Evolutionary conservation across 192 early-diverging fungal species (phyloP).

Genomic region (Mortierella hygrophila): DNA sequence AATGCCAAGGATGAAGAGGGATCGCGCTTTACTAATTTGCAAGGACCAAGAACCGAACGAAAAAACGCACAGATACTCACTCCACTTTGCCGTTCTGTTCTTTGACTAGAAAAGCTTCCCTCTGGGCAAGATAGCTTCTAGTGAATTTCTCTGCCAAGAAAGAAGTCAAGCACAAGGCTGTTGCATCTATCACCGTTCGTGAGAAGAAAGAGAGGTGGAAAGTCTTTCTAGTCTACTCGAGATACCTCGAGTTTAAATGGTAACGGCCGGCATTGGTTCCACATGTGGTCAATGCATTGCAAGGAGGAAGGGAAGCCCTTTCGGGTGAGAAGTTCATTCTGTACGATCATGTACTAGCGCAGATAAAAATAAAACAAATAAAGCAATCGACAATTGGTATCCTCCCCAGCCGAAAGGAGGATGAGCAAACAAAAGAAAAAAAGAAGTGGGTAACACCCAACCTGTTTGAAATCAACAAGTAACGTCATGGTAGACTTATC

Average conservation of each 20-base stretch:
- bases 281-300: not conserved
- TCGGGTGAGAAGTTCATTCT: not conserved
- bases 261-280: too few species aligned
- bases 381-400: not conserved
- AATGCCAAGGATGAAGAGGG: too few species aligned
- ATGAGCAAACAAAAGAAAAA: too few species aligned
- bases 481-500: not conserved
- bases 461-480: conserved; percentile 1
- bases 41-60: not conserved
- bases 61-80: not conserved
- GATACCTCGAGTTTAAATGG: too few species aligned
- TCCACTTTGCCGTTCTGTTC: not conserved
- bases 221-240: too few species aligned
- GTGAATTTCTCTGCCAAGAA: not conserved
- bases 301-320: not conserved
- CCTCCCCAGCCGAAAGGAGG: not conserved
- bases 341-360: not conserved
- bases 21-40: too few species aligned
- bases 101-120: not conserved
- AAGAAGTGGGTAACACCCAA: not conserved
- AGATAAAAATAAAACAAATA: not conserved
- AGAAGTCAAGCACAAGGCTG: not conserved
- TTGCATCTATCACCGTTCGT: not conserved
- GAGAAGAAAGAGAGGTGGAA: too few species aligned
- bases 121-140: not conserved